Percentiles rank a stretch among this genome's conserved stretches.
Evolutionary conservation across 805 yeast species (phyloP).

Genomic region (Candida parachauliodes): DNA sequence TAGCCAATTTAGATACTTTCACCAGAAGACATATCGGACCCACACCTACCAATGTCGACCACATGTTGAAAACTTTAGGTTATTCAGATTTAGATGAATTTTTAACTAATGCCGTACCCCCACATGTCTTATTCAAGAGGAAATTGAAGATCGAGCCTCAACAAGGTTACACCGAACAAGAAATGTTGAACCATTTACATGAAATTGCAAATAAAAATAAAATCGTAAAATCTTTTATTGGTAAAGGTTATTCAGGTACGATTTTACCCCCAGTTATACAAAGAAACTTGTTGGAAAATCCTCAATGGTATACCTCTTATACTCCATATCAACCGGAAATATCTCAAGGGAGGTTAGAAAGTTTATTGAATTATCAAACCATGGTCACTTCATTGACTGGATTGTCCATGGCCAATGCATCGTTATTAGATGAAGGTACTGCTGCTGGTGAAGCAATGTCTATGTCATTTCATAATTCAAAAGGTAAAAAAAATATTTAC

Average conservation of each 20-base stretch:
- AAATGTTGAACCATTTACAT: constrained; percentile 67
- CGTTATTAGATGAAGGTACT: constrained; percentile 92
- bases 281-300: constrained; percentile 86
- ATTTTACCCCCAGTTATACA: constrained; percentile 87
- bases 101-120: constrained; percentile 71
- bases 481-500: constrained; percentile 64
- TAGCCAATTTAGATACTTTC: constrained; percentile 67
- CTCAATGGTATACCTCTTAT: constrained; percentile 98
- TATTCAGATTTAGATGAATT: constrained; percentile 67
- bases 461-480: constrained; percentile 62
- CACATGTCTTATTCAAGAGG: constrained; percentile 66
- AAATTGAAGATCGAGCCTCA: constrained; percentile 63
- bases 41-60: constrained; percentile 52
- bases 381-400: constrained; percentile 88
- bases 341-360: constrained; percentile 92
- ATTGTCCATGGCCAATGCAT: constrained; percentile 90
- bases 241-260: constrained; percentile 94
- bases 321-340: constrained; percentile 99
- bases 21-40: constrained; percentile 91
- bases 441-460: constrained; percentile 98
- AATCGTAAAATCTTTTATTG: constrained; percentile 73
- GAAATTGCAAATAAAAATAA: constrained; percentile 73
- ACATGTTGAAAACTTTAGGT: constrained; percentile 67
- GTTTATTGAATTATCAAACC: constrained; percentile 90
- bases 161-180: constrained; percentile 76